Conservation (phyloP, 768 basidiomycete genomes). For the Termitomyces heimii region DNA sequence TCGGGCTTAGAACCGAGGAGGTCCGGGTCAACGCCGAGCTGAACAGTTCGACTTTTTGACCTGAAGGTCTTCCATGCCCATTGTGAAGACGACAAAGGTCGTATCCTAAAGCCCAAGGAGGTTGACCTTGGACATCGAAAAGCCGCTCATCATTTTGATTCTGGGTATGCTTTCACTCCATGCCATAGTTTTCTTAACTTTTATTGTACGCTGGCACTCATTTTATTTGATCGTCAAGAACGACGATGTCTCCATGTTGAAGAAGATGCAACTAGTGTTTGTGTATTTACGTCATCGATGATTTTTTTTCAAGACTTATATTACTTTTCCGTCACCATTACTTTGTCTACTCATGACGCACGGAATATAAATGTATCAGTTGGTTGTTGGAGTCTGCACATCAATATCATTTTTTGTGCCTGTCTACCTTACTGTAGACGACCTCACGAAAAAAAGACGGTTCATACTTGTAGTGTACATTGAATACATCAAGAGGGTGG, state of each 20-base stretch:
- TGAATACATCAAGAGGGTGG: too few species aligned
- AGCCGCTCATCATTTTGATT: neutral
- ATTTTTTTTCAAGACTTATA: neutral
- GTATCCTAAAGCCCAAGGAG: constrained; percentile 1
- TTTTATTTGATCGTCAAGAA: neutral
- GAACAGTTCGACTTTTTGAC: constrained; percentile 2
- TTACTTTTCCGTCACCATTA: neutral
- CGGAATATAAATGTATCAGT: constrained; percentile 7
- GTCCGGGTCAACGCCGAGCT: constrained; percentile 28
- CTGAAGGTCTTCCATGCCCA: neutral
- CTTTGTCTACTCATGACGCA: constrained; percentile 1
- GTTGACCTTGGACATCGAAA: neutral
- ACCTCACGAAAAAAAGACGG: too few species aligned
- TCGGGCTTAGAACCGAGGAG: constrained; percentile 39
- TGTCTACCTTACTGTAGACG: too few species aligned
- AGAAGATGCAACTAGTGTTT: constrained; percentile 8
- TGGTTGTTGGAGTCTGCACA: neutral
- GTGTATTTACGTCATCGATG: neutral
- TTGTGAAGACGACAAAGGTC: constrained; percentile 10
- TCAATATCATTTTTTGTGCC: too few species aligned
- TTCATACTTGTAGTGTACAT: too few species aligned
- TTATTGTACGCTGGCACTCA: neutral
- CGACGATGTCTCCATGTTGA: neutral
- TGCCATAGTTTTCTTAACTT: neutral
- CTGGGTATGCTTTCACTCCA: neutral